Base-by-base conservation (phyloP, 164 flowering plant species). In the Nymphaea thermarum region DNA sequence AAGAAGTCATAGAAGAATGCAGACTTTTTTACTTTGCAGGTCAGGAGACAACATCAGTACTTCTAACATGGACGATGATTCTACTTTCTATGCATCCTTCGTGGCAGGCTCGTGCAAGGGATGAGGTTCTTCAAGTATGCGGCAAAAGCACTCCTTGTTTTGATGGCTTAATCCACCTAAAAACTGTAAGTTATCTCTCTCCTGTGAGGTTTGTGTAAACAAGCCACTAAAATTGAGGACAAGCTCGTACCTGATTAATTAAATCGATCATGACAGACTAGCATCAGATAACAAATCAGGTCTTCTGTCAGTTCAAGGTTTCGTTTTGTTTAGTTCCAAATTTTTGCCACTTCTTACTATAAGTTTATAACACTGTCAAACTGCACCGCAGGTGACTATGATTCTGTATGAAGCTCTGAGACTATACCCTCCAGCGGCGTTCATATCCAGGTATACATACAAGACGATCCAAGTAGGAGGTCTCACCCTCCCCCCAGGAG, bases 21-120 rank as follows among this genome's bases (percentile, higher is more conserved):
- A 71, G 61, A 51, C 60, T 71, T 2, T 71, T 71, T 65, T 71
- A 71, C 65, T 71, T 71, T 36, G 73, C 73, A 3, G 73, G 73
- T n/a, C 73, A 71, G 11, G 73, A 71, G 64, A 71, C 73, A 16
- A 66, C 73, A 12, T 43, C 73, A 16, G 60, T 61, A 4, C 45
- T 66, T 4, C 43, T 71, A n/a, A 66, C 69, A 66, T 71, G 73
- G 73, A 66, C 68, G 2, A 60, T 71, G 61, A 11, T 71, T 41
- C 65, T 61, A 36, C 64, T 71, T 42, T 47, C 43, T 14, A 71
- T 71, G 73, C 61, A 71, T 47, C 68, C 73, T n/a, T 14, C 12
- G 25, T 71, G 73, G 73, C 69, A 71, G 62, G 41, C 3, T 4
- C 68, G 57, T 3, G 73, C 69, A 42, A 71, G 73, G 42, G 73